These are phyloP conservation scores for Melastoma malabathricum DNA, from an alignment of 345 rosid genomes.

Conservation along the genomic window DNA sequence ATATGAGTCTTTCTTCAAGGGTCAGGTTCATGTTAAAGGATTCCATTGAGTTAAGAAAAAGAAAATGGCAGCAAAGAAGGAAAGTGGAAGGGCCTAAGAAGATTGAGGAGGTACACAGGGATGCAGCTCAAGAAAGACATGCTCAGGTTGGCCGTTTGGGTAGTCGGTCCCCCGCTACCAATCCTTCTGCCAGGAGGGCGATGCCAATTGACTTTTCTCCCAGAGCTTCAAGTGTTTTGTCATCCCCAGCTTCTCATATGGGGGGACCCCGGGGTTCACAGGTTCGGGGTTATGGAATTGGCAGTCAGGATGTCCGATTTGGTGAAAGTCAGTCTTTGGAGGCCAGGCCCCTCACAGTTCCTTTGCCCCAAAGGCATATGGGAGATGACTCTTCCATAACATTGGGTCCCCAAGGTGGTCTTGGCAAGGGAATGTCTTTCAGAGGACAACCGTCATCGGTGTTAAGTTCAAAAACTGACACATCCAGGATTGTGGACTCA, in stretches of 20 bases:
- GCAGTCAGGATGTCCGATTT: conserved; percentile 56
- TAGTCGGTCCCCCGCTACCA: conserved; percentile 53
- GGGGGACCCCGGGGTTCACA: conserved; percentile 68
- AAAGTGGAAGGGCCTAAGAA: conserved; percentile 99
- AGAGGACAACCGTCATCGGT: conserved; percentile 37
- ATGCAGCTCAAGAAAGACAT: conserved; percentile 94
- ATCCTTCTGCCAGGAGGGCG: conserved; percentile 39
- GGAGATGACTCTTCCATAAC: conserved; percentile 62
- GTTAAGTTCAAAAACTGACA: conserved; percentile 29
- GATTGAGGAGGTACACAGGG: conserved; percentile 96
- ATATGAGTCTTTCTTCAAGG: conserved; percentile 66
- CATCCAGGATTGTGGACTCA: conserved; percentile 30
- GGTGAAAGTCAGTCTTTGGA: conserved; percentile 69
- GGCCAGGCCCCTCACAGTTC: conserved; percentile 52
- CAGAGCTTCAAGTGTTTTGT: conserved; percentile 50
- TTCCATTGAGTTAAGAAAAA: conserved; percentile 73
- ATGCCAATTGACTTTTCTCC: conserved; percentile 57
- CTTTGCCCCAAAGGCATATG: conserved; percentile 57
- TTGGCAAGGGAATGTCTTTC: conserved; percentile 77
- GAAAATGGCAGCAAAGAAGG: conserved; percentile 96
- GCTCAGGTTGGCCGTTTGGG: conserved; percentile 47
- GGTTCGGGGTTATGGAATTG: conserved; percentile 40
- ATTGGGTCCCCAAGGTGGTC: conserved; percentile 97
- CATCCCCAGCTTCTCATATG: conserved; percentile 58
- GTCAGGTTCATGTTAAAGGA: conserved; percentile 91